These are phyloP conservation scores for Cucurbita argyrosperma DNA, from an alignment of 306 rosid genomes.

Conservation along the genomic window DNA sequence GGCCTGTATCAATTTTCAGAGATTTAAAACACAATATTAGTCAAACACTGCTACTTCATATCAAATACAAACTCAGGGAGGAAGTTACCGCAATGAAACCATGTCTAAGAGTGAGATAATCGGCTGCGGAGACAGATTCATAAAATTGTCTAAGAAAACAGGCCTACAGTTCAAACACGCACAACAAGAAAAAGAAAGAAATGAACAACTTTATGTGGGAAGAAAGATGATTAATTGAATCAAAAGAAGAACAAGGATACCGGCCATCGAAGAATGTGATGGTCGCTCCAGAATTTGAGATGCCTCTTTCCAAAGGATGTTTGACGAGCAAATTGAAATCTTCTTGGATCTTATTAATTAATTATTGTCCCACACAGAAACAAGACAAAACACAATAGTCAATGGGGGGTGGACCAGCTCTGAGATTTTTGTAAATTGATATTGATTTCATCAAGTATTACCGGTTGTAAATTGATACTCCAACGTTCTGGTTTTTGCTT, in stretches of 20 bases:
- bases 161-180: conserved; percentile 14
- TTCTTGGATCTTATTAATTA: conserved; percentile 29
- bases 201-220: neutral
- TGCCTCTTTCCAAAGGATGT: conserved; percentile 54
- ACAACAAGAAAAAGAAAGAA: too few species aligned
- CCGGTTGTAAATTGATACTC: conserved; percentile 33
- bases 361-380: neutral
- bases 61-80: neutral
- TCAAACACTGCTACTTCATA: too few species aligned
- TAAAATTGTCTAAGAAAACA: conserved; percentile 31
- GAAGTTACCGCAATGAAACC: conserved; percentile 41
- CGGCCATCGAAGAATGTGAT: conserved; percentile 29
- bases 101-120: conserved; percentile 46
- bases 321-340: conserved; percentile 39
- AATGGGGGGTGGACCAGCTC: neutral
- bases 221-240: neutral
- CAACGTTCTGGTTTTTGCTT: conserved; percentile 40
- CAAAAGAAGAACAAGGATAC: neutral
- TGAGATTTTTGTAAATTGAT: neutral
- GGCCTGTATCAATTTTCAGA: conserved; percentile 14
- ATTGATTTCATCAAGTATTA: neutral
- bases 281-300: conserved; percentile 34
- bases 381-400: neutral
- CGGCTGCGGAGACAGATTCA: conserved; percentile 34
- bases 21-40: too few species aligned